These are phyloP conservation scores for Phanerochaete carnosa DNA, from an alignment of 768 basidiomycete genomes.

Conservation along the genomic window DNA sequence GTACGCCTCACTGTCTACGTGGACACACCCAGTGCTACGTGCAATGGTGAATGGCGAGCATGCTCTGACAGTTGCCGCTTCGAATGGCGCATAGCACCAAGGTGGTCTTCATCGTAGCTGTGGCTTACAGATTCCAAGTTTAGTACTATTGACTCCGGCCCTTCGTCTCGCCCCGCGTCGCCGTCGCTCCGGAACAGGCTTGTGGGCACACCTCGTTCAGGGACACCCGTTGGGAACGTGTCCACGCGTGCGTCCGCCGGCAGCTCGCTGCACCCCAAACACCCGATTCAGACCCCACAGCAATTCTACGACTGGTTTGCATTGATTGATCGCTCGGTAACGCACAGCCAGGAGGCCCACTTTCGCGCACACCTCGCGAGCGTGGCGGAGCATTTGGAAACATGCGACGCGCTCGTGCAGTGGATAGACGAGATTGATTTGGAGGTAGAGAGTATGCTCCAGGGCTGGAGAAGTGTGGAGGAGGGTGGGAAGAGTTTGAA, in stretches of 20 bases:
- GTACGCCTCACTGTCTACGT: conserved; percentile 37
- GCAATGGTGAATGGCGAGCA: not conserved
- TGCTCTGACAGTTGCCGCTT: not conserved
- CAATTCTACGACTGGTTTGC: conserved; percentile 98
- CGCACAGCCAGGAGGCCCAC: conserved; percentile 91
- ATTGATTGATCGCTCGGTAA: conserved; percentile 83
- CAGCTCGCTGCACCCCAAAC: conserved; percentile 68
- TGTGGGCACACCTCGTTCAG: conserved; percentile 16
- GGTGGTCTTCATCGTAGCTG: not conserved
- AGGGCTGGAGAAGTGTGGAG: conserved; percentile 84
- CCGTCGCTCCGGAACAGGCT: conserved; percentile 28
- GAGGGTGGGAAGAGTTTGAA: conserved; percentile 90
- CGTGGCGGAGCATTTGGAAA: conserved; percentile 71
- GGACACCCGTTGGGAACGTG: conserved; percentile 7
- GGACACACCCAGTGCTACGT: not conserved
- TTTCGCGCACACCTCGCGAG: conserved; percentile 82
- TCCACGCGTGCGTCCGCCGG: conserved; percentile 14
- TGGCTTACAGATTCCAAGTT: conserved; percentile 31
- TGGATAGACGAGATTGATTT: conserved; percentile 69
- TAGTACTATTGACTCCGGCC: conserved; percentile 35
- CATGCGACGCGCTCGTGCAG: conserved; percentile 72
- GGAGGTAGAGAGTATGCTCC: conserved; percentile 79
- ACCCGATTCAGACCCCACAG: conserved; percentile 85
- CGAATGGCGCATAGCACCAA: not conserved
- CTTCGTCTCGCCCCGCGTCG: conserved; percentile 45